Evolutionary conservation across 2,329 filamentous ascomycete species (phyloP).

Genomic region (Nigrospora osmanthi): DNA sequence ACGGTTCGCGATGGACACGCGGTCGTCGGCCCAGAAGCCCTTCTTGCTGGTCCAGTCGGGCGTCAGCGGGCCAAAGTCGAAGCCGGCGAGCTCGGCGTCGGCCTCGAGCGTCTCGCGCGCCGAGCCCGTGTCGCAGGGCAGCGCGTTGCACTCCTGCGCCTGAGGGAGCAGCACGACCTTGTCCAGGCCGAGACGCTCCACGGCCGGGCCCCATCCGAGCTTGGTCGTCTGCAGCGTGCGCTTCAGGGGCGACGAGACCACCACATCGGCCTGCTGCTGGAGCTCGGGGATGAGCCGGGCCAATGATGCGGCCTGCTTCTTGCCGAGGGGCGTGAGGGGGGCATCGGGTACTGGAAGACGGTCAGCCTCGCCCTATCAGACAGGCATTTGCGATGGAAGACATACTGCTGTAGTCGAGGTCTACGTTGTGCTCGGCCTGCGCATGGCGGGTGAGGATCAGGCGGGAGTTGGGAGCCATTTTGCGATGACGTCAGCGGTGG

Average conservation of each 20-base stretch:
- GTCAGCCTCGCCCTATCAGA: background rate
- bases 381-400: background rate
- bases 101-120: conserved; percentile 12
- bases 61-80: conserved; percentile 13
- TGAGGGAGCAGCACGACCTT: conserved; percentile 17
- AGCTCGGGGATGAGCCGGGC: conserved; percentile 8
- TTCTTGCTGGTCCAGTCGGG: conserved; percentile 18
- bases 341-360: conserved; percentile 12
- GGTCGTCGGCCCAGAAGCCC: conserved; percentile 14
- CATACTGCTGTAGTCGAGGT: conserved; percentile 16
- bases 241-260: conserved; percentile 21
- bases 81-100: conserved; percentile 16
- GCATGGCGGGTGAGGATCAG: conserved; percentile 17
- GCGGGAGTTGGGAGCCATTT: conserved; percentile 17
- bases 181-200: conserved; percentile 10
- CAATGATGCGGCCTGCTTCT: conserved; percentile 14
- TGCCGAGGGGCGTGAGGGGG: conserved; percentile 15
- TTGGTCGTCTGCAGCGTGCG: conserved; percentile 24
- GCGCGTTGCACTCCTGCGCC: conserved; percentile 19
- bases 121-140: conserved; percentile 23
- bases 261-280: conserved; percentile 13
- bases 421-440: conserved; percentile 19
- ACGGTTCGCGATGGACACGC: conserved; percentile 10
- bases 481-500: background rate
- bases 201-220: conserved; percentile 15